These are phyloP conservation scores for Hypericum perforatum DNA, from an alignment of 345 rosid genomes.

Conservation along the genomic window DNA sequence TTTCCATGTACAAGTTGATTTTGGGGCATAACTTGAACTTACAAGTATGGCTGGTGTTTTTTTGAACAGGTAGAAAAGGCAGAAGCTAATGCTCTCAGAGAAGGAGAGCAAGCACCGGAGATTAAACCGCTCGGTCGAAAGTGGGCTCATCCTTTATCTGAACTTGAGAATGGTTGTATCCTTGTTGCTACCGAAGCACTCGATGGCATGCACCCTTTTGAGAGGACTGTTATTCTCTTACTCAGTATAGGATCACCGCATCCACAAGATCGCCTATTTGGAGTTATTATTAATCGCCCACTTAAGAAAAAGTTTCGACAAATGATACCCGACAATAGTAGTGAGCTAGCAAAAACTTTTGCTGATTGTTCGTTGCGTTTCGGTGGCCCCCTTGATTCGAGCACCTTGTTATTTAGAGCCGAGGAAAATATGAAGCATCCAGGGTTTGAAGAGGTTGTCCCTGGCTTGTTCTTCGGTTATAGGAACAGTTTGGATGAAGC, in stretches of 20 bases:
- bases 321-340: slow-evolving; percentile 53
- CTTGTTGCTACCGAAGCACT: slow-evolving; percentile 94
- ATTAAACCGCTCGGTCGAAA: slow-evolving; percentile 46
- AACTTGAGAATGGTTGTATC: slow-evolving; percentile 87
- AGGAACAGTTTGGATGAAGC: slow-evolving; percentile 78
- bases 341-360: slow-evolving; percentile 68
- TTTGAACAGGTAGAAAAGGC: slow-evolving; percentile 41
- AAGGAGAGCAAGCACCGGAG: slow-evolving; percentile 30
- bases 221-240: slow-evolving; percentile 84
- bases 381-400: slow-evolving; percentile 89
- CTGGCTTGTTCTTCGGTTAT: slow-evolving; percentile 72
- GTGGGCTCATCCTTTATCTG: slow-evolving; percentile 94
- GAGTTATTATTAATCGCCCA: slow-evolving; percentile 79
- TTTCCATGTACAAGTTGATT: neutral
- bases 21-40: neutral
- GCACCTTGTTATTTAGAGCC: slow-evolving; percentile 64
- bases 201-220: slow-evolving; percentile 70
- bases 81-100: slow-evolving; percentile 43
- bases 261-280: slow-evolving; percentile 89
- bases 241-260: slow-evolving; percentile 73
- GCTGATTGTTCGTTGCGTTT: slow-evolving; percentile 72
- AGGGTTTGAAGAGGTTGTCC: slow-evolving; percentile 71
- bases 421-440: slow-evolving; percentile 43
- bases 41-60: neutral
- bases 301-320: slow-evolving; percentile 67